Percentiles rank a stretch among this genome's conserved stretches.
Evolutionary conservation across 805 yeast species (phyloP).

Genomic region (Candida cerambycidarum): DNA sequence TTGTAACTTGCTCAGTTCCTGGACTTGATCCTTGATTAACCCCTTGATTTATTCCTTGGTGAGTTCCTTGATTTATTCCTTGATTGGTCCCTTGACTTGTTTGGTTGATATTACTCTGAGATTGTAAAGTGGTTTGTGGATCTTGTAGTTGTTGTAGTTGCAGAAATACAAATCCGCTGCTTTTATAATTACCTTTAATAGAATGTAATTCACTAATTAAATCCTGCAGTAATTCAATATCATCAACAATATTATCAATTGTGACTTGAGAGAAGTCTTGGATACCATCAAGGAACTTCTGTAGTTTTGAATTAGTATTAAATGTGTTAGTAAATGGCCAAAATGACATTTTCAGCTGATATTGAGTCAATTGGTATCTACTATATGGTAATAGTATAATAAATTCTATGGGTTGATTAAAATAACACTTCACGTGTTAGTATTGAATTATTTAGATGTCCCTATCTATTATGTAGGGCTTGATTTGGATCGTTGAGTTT

Average conservation of each 20-base stretch:
- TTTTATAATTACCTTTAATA: conserved; percentile 36
- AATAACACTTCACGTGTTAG: neutral
- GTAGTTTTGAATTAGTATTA: conserved; percentile 38
- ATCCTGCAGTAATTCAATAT: conserved; percentile 36
- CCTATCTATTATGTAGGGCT: neutral
- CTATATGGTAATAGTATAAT: neutral
- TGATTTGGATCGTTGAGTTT: conserved; percentile 4
- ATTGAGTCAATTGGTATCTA: neutral
- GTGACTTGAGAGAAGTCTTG: conserved; percentile 31
- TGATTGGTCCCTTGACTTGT: neutral
- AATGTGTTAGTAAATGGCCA: conserved; percentile 46
- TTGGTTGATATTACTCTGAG: neutral
- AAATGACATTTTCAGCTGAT: conserved; percentile 34
- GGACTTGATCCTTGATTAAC: neutral
- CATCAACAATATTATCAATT: conserved; percentile 34
- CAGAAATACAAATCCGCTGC: conserved; percentile 27
- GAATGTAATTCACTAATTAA: conserved; percentile 36
- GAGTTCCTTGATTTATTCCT: neutral
- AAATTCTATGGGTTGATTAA: neutral
- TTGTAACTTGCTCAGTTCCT: neutral
- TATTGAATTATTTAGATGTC: neutral
- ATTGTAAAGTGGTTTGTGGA: neutral
- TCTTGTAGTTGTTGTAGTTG: conserved; percentile 21
- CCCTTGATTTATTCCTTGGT: neutral
- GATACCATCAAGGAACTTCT: conserved; percentile 39